Percentiles rank a stretch among this genome's conserved stretches.
phyloP scores from a whole-genome alignment of 139 green algal genomes.

The Tetradesmus obliquus region DNA sequence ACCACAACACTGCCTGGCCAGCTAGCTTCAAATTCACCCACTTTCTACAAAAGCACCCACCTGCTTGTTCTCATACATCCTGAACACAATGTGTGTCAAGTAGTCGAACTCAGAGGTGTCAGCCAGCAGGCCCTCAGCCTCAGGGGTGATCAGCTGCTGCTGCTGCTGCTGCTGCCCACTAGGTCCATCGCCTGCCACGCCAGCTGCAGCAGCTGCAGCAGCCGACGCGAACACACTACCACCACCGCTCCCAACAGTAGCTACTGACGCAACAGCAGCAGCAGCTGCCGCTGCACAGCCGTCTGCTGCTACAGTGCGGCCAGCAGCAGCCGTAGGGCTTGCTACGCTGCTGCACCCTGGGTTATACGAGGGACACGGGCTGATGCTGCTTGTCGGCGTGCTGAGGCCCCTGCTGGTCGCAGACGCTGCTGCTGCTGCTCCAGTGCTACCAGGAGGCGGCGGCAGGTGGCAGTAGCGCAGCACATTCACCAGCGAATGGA shows the following conservation, averaged over 20 bases:
- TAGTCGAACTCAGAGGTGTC: slow-evolving; percentile 93
- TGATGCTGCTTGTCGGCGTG: not conserved
- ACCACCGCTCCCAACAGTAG: not conserved
- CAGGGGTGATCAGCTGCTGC: slow-evolving; percentile 32
- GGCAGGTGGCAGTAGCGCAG: slow-evolving; percentile 83
- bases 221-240: not conserved
- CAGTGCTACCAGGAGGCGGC: not conserved
- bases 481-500: slow-evolving; percentile 97
- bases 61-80: slow-evolving; percentile 95
- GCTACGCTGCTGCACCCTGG: not conserved
- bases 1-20: not conserved
- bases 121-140: slow-evolving; percentile 64
- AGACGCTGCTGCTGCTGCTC: not conserved
- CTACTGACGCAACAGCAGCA: not conserved
- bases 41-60: slow-evolving; percentile 52
- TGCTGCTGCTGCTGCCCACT: not conserved
- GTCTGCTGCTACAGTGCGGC: not conserved
- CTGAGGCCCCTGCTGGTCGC: not conserved
- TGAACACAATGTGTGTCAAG: slow-evolving; percentile 96
- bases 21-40: not conserved
- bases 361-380: not conserved
- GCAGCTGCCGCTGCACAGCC: not conserved
- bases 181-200: not conserved
- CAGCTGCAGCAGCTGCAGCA: slow-evolving; percentile 8
- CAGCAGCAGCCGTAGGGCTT: not conserved